These are phyloP conservation scores for Magnolia kwangsiensis DNA, from an alignment of 164 flowering plant species.

Conservation along the genomic window DNA sequence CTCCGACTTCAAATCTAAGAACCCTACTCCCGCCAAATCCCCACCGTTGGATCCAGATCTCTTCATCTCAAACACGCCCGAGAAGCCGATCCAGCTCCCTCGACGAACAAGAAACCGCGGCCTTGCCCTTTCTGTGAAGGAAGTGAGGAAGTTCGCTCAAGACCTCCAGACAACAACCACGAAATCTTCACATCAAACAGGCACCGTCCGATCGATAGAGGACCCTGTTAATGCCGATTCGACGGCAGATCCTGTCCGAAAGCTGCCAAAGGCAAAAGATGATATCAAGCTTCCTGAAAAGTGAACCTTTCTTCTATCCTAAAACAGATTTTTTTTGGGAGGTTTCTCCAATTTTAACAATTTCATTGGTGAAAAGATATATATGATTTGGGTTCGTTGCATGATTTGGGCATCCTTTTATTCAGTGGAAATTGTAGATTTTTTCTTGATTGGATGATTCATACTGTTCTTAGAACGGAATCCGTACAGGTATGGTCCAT, in stretches of 20 bases:
- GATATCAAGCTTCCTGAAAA: slow-evolving; percentile 31
- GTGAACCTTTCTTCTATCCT: slow-evolving; percentile 16
- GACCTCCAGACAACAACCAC: slow-evolving; percentile 16
- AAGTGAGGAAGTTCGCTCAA: slow-evolving; percentile 27
- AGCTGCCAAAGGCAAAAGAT: slow-evolving; percentile 3
- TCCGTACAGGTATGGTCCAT: too few relatives aligned
- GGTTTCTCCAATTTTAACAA: too few relatives aligned
- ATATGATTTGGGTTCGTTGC: too few relatives aligned
- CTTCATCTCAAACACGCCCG: slow-evolving; percentile 28
- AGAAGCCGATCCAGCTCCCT: slow-evolving; percentile 25
- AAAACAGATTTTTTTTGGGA: background rate
- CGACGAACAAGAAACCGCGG: slow-evolving; percentile 24
- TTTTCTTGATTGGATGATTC: too few relatives aligned
- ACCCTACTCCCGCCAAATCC: background rate
- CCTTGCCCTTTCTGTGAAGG: slow-evolving; percentile 29
- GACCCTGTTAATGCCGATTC: background rate
- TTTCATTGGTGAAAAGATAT: too few relatives aligned
- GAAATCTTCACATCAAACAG: background rate
- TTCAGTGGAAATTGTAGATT: too few relatives aligned
- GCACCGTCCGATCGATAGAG: background rate
- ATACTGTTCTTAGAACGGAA: too few relatives aligned
- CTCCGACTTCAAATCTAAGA: background rate
- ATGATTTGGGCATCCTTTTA: too few relatives aligned
- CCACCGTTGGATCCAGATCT: background rate
- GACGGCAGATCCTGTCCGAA: background rate